These are phyloP conservation scores for Fomitopsis pulvina DNA, from an alignment of 768 basidiomycete genomes.

Conservation along the genomic window DNA sequence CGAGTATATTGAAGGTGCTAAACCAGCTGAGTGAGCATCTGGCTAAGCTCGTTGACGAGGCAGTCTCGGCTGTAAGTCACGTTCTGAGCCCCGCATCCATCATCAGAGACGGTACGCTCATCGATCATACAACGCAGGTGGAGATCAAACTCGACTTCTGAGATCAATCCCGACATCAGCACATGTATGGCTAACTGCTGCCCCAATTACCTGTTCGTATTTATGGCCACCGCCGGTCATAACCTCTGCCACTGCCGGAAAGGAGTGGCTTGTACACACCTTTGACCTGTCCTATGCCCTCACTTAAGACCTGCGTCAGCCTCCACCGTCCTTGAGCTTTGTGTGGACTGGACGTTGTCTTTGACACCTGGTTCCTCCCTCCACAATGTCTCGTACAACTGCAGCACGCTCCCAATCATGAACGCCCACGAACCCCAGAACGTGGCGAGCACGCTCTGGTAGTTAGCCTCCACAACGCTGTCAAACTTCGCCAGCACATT, in stretches of 20 bases:
- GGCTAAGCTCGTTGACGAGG: neutral
- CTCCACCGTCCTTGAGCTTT: neutral
- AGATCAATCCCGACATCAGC: neutral
- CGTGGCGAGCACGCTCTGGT: constrained; percentile 47
- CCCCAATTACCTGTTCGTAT: no score
- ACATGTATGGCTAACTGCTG: no score
- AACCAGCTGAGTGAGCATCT: neutral
- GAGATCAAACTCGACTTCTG: neutral
- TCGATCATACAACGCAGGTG: neutral
- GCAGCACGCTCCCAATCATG: constrained; percentile 49
- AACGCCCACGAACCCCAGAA: constrained; percentile 62
- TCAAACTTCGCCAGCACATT: neutral
- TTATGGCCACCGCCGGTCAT: no score
- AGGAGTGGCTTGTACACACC: no score
- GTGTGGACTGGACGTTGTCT: neutral
- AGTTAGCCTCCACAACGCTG: constrained; percentile 26
- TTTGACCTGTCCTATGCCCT: no score
- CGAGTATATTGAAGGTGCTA: neutral
- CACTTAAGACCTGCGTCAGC: no score
- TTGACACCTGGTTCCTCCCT: constrained; percentile 11
- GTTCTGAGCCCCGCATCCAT: neutral
- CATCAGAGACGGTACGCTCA: no score
- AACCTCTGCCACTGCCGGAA: no score
- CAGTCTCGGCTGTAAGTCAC: neutral
- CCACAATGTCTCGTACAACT: constrained; percentile 41